These are phyloP conservation scores for Ophiocytium majus DNA, from an alignment of 352 stramenopile genomes.

Conservation along the genomic window DNA sequence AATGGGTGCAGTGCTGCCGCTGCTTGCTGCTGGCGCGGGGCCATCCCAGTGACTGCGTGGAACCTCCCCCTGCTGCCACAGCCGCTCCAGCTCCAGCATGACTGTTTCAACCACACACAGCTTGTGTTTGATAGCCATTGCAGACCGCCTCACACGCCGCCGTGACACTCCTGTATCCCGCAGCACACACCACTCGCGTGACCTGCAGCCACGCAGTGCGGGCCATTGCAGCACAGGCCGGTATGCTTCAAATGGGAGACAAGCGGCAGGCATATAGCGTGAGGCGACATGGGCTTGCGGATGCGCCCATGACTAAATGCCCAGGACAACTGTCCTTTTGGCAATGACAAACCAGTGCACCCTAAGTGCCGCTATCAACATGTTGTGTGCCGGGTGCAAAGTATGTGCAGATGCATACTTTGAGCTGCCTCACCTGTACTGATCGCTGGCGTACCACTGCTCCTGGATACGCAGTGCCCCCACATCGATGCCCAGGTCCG, in stretches of 20 bases:
- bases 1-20: not conserved
- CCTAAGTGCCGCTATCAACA: too few relatives aligned
- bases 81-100: constrained; percentile 76
- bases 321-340: too few relatives aligned
- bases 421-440: not conserved
- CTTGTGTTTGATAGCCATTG: constrained; percentile 50
- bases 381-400: not conserved
- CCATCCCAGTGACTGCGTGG: constrained; percentile 53
- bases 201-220: too few relatives aligned
- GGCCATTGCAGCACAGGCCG: too few relatives aligned
- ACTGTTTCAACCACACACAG: constrained; percentile 68
- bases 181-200: constrained; percentile 71
- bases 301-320: too few relatives aligned
- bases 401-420: not conserved
- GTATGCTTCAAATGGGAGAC: too few relatives aligned
- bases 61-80: constrained; percentile 67
- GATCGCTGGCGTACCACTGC: not conserved
- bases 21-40: constrained; percentile 6
- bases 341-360: too few relatives aligned
- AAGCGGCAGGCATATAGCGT: too few relatives aligned
- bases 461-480: not conserved
- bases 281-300: too few relatives aligned
- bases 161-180: constrained; percentile 70
- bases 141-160: constrained; percentile 43
- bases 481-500: constrained; percentile 75